These are phyloP conservation scores for Byssoonygena ceratinophila DNA, from an alignment of 2,329 filamentous ascomycete genomes.

Conservation along the genomic window DNA sequence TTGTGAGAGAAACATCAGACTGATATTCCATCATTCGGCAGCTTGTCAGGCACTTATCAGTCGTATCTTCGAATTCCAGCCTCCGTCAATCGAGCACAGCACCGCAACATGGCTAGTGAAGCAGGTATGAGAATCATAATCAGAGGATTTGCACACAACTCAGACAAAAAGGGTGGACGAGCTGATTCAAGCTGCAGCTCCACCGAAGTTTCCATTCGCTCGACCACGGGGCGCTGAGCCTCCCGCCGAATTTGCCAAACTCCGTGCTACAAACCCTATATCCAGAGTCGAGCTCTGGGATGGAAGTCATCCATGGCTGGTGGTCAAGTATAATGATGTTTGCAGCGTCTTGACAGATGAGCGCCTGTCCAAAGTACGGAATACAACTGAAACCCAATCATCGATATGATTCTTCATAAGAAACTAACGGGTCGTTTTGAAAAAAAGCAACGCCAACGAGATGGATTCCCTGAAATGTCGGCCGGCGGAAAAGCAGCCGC, in stretches of 20 bases:
- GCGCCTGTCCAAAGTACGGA: constrained; percentile 38
- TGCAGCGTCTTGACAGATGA: constrained; percentile 37
- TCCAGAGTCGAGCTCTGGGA: constrained; percentile 41
- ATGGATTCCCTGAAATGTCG: constrained; percentile 41
- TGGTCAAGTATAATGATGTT: constrained; percentile 42
- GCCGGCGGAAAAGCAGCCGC: constrained; percentile 40
- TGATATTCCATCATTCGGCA: not conserved
- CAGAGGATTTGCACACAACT: not conserved
- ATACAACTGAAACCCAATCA: not conserved
- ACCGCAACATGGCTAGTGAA: constrained; percentile 4
- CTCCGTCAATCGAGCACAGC: constrained; percentile 1
- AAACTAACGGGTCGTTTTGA: no score
- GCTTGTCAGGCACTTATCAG: not conserved
- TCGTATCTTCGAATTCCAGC: not conserved
- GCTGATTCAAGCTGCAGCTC: not conserved
- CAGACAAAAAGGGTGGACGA: not conserved
- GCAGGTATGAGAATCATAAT: constrained; percentile 22
- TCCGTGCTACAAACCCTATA: constrained; percentile 37
- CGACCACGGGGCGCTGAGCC: constrained; percentile 34
- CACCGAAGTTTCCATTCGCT: constrained; percentile 31
- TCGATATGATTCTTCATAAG: not conserved
- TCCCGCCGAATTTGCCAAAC: constrained; percentile 36
- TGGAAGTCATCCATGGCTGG: constrained; percentile 40
- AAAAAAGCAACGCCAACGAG: constrained; percentile 32
- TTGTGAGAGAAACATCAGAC: not conserved